A percentile compares a stretch with the other conserved stretches of the same genome.
Conservation (phyloP, 257 asterid genomes). For the Oldenlandia corymbosa region DNA sequence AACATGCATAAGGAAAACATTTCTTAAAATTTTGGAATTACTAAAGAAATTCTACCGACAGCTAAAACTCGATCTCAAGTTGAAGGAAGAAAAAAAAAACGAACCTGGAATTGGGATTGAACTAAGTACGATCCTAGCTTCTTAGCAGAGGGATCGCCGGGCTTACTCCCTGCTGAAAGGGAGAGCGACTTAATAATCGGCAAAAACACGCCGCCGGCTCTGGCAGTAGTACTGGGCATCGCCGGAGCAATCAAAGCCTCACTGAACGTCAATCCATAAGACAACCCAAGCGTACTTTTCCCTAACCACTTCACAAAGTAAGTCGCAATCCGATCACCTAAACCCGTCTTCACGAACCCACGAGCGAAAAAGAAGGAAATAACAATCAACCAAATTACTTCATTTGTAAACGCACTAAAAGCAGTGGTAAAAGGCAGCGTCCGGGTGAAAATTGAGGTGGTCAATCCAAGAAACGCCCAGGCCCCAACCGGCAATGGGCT, state of each 20-base stretch:
- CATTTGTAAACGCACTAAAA: constrained; percentile 82
- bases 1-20: neutral
- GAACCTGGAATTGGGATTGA: constrained; percentile 89
- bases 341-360: constrained; percentile 89
- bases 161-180: constrained; percentile 76
- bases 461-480: constrained; percentile 84
- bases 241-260: constrained; percentile 97
- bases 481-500: constrained; percentile 94
- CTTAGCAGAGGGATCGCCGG: constrained; percentile 65
- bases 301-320: constrained; percentile 88
- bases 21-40: neutral
- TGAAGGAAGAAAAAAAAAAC: constrained; percentile 8
- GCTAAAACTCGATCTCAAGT: neutral
- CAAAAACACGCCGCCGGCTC: constrained; percentile 94
- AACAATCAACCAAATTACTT: constrained; percentile 86
- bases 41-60: neutral
- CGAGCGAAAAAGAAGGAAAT: constrained; percentile 90
- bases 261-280: constrained; percentile 79
- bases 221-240: constrained; percentile 97
- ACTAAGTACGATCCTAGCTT: constrained; percentile 80
- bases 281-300: constrained; percentile 84
- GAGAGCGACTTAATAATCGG: constrained; percentile 86
- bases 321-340: constrained; percentile 85
- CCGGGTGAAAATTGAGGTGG: constrained; percentile 56
- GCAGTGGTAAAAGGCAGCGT: constrained; percentile 68